Evolutionary conservation across 1,284 basidiomycete species (phyloP), one percentile per base, ranked within the genome.

Genomic region (Puccinia hordei): DNA sequence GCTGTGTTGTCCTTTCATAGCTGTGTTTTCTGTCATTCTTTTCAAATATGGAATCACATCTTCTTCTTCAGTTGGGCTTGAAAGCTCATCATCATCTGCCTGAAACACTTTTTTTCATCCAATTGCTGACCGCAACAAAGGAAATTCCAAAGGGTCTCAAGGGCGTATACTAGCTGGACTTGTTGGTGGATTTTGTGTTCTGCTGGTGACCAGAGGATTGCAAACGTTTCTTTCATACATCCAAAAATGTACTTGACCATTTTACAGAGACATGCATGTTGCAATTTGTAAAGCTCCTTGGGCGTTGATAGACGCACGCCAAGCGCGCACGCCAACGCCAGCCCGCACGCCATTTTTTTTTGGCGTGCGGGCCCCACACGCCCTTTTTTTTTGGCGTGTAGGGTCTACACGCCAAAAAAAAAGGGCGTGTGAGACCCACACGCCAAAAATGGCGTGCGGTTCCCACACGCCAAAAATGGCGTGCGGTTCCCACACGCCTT

Each of bases 241-340:
- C 38, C 38, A 41, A 41, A 41, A 12, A 41, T 41, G 2, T 27
- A n/a, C 35, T 68, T 33, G 17, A 69, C 38, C 19, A 69, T 44
- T 24, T 69, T 69, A 19, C 41, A 38, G 9, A 68, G 44, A 27
- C 35, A 68, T 5, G 65, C 65, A 68, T 68, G 65, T 3, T 38
- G 19, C 13, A 69, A 24, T 17, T 69, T 69, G 66, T 44, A 69
- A 22, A 69, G 46, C 41, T 69, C 38, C 22, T 69, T 51, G 30
- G 38, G 38, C 1, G 35, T 49, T n/a, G n/a, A n/a, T n/a, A n/a
- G n/a, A n/a, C n/a, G n/a, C n/a, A n/a, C n/a, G n/a, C n/a, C n/a
- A n/a, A n/a, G n/a, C n/a, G n/a, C n/a, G n/a, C n/a, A n/a, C n/a
- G n/a, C n/a, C n/a, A n/a, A n/a, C n/a, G n/a, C n/a, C n/a, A n/a